Evolutionary conservation across 2,329 filamentous ascomycete species (phyloP).

Genomic region (Fusarium goolgardi): DNA sequence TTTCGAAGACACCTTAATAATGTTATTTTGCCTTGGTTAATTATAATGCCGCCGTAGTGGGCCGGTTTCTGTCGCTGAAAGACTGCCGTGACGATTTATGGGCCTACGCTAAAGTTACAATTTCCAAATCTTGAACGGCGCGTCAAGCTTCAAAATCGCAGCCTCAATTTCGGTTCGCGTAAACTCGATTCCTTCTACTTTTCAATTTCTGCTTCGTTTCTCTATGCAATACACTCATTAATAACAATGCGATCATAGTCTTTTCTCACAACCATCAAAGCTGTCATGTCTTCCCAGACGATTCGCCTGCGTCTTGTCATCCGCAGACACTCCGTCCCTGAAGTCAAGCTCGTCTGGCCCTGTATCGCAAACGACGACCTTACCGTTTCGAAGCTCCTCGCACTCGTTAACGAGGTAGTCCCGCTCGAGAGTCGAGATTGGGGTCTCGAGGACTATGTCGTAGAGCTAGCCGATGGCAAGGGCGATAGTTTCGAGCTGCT

Average conservation of each 20-base stretch:
- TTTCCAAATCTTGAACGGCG: constrained; percentile 6
- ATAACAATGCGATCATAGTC: constrained; percentile 36
- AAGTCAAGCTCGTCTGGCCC: constrained; percentile 78
- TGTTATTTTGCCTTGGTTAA: not conserved
- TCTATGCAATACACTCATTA: not conserved
- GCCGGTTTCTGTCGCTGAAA: constrained; percentile 6
- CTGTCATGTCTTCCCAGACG: constrained; percentile 49
- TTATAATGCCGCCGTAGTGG: constrained; percentile 8
- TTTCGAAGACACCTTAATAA: too few species aligned
- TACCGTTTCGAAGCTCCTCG: constrained; percentile 81
- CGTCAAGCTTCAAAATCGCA: constrained; percentile 38
- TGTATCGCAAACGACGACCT: constrained; percentile 67
- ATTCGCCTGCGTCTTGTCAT: constrained; percentile 81
- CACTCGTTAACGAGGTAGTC: constrained; percentile 81
- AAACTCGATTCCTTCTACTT: not conserved
- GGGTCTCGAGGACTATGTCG: constrained; percentile 90
- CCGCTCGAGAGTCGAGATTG: constrained; percentile 85
- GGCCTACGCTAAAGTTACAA: constrained; percentile 8
- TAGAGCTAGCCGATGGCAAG: constrained; percentile 71
- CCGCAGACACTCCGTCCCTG: constrained; percentile 78
- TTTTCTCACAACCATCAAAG: not conserved
- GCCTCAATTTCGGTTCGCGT: constrained; percentile 17
- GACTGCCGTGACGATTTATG: constrained; percentile 20
- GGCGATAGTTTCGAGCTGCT: constrained; percentile 83
- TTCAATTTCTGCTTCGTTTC: not conserved